Conservation (phyloP, 148 eudicot genomes). For the Arbutus unedo region DNA sequence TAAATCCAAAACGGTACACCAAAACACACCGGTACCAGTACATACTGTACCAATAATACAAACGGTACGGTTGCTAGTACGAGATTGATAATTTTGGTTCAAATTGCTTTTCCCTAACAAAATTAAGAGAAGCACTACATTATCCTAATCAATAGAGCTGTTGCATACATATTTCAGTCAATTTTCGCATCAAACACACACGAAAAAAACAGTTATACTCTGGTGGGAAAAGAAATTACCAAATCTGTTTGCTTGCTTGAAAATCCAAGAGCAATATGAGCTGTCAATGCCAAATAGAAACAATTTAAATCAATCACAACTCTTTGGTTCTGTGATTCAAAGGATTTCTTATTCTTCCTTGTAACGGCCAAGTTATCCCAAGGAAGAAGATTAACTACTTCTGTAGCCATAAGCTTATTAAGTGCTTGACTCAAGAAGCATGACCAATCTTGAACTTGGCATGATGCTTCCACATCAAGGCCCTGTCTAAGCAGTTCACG, state of each 20-base stretch:
- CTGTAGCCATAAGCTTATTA: slow-evolving; percentile 73
- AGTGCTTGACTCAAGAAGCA: slow-evolving; percentile 81
- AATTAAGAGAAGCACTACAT: neutral
- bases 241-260: slow-evolving; percentile 74
- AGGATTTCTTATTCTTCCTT: slow-evolving; percentile 86
- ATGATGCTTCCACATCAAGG: slow-evolving; percentile 72
- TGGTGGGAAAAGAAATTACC: slow-evolving; percentile 46
- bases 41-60: too few relatives aligned
- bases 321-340: slow-evolving; percentile 92
- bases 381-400: slow-evolving; percentile 87
- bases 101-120: slow-evolving; percentile 3
- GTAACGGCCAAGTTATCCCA: slow-evolving; percentile 86
- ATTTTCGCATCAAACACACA: neutral
- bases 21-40: too few relatives aligned
- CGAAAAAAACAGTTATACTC: neutral
- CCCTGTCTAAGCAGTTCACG: slow-evolving; percentile 91
- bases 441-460: slow-evolving; percentile 93
- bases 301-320: slow-evolving; percentile 78
- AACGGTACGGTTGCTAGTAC: too few relatives aligned
- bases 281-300: slow-evolving; percentile 70
- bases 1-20: too few relatives aligned
- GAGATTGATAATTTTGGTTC: neutral
- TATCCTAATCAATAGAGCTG: neutral
- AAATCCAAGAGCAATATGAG: slow-evolving; percentile 90
- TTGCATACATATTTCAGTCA: neutral